These are phyloP conservation scores for Xerocomus nothofagi DNA, from an alignment of 1,284 basidiomycete genomes.

Conservation along the genomic window DNA sequence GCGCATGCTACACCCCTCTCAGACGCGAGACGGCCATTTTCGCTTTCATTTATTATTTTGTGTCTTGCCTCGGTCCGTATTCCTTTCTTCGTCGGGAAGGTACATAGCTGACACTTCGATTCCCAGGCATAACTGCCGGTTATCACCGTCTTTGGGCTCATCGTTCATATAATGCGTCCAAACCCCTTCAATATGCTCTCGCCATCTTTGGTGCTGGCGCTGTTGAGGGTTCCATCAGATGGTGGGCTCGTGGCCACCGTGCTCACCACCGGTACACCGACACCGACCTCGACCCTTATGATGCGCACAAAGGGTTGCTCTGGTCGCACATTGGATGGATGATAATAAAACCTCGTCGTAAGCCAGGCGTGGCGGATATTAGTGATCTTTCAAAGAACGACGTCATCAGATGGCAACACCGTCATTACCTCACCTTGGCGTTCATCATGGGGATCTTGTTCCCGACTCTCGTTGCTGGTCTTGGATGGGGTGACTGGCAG, in stretches of 20 bases:
- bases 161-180: slow-evolving; percentile 86
- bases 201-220: slow-evolving; percentile 82
- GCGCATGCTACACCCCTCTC: slow-evolving; percentile 59
- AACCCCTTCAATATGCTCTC: slow-evolving; percentile 76
- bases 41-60: slow-evolving; percentile 78
- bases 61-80: slow-evolving; percentile 73
- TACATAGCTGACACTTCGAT: background rate
- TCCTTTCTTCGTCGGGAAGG: slow-evolving; percentile 5
- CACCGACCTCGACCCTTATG: slow-evolving; percentile 93
- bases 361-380: slow-evolving; percentile 86
- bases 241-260: slow-evolving; percentile 94
- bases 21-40: slow-evolving; percentile 71
- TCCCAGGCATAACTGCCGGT: slow-evolving; percentile 65
- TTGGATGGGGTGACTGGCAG: slow-evolving; percentile 81
- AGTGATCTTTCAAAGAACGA: slow-evolving; percentile 79
- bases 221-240: slow-evolving; percentile 88
- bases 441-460: slow-evolving; percentile 72
- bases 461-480: slow-evolving; percentile 76
- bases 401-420: slow-evolving; percentile 87
- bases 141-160: slow-evolving; percentile 96
- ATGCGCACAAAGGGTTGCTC: slow-evolving; percentile 80
- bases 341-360: slow-evolving; percentile 85
- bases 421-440: slow-evolving; percentile 73
- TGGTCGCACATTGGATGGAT: slow-evolving; percentile 93
- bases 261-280: slow-evolving; percentile 95